phyloP scores from a whole-genome alignment of 1,284 basidiomycete genomes.

The Kalmanozyma brasiliensis region DNA sequence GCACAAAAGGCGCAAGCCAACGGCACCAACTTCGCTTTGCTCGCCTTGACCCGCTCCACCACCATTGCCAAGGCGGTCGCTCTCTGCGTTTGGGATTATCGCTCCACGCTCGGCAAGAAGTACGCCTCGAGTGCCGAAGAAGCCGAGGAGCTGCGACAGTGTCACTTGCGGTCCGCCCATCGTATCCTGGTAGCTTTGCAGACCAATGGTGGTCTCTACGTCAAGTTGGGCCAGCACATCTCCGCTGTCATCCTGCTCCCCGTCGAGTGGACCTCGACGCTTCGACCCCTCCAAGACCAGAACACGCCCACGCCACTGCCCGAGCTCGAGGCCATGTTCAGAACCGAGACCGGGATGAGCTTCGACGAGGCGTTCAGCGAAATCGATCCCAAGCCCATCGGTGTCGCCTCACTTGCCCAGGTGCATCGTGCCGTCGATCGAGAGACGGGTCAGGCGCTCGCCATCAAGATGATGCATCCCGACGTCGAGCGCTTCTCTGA shows the following conservation, averaged over 20 bases:
- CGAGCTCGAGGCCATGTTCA: slow-evolving; percentile 66
- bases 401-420: slow-evolving; percentile 91
- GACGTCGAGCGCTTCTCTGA: slow-evolving; percentile 91
- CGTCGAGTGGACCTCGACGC: slow-evolving; percentile 75
- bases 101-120: slow-evolving; percentile 56
- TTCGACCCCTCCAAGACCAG: slow-evolving; percentile 72
- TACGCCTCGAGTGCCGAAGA: slow-evolving; percentile 49
- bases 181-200: slow-evolving; percentile 62
- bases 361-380: slow-evolving; percentile 71
- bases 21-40: slow-evolving; percentile 51
- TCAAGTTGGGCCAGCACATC: slow-evolving; percentile 79
- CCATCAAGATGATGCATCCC: slow-evolving; percentile 97
- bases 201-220: slow-evolving; percentile 88
- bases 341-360: slow-evolving; percentile 61
- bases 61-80: slow-evolving; percentile 65
- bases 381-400: slow-evolving; percentile 89
- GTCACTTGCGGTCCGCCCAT: slow-evolving; percentile 65
- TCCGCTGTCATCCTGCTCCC: slow-evolving; percentile 78
- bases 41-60: slow-evolving; percentile 61
- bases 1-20: slow-evolving; percentile 52
- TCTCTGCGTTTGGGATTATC: slow-evolving; percentile 67
- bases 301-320: slow-evolving; percentile 65
- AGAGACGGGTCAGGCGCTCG: slow-evolving; percentile 73
- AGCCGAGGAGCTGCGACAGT: slow-evolving; percentile 58
- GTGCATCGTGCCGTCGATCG: slow-evolving; percentile 87